Evolutionary conservation across 176 grass and related monocot genomes (phyloP).

Genomic region (Miscanthus lutarioriparius): DNA sequence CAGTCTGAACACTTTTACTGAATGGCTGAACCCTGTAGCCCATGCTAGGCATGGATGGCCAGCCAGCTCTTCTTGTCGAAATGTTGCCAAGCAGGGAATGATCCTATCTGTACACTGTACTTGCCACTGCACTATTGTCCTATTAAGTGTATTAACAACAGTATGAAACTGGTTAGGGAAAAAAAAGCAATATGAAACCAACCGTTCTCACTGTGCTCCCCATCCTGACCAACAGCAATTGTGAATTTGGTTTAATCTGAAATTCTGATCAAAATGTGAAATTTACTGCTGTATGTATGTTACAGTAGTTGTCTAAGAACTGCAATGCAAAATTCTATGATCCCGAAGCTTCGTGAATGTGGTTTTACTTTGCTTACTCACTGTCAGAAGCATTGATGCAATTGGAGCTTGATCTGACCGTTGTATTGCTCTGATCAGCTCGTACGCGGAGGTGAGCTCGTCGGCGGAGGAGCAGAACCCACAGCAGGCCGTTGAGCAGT

Average conservation of each 20-base stretch:
- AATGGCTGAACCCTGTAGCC: background rate
- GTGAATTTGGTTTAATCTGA: background rate
- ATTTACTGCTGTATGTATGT: background rate
- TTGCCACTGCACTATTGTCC: conserved; percentile 15
- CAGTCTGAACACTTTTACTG: background rate
- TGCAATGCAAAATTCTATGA: background rate
- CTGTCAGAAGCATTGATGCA: conserved; percentile 1
- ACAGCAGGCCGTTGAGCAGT: conserved; percentile 78
- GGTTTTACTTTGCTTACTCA: conserved; percentile 2
- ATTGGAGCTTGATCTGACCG: conserved; percentile 9
- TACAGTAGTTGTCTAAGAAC: background rate
- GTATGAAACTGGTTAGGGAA: background rate
- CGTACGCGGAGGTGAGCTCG: conserved; percentile 75
- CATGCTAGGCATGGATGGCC: conserved; percentile 6
- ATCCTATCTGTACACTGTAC: conserved; percentile 25
- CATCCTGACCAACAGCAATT: background rate
- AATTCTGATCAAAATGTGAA: conserved; percentile 8
- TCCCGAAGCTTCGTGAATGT: background rate
- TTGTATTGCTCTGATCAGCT: conserved; percentile 51
- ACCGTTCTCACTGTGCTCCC: background rate
- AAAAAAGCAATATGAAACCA: background rate
- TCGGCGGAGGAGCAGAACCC: conserved; percentile 80
- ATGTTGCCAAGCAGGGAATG: conserved; percentile 16
- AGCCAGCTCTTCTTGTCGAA: conserved; percentile 28
- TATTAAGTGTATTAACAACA: background rate